These are phyloP conservation scores for Pisolithus marmoratus DNA, from an alignment of 768 basidiomycete genomes.

Conservation along the genomic window DNA sequence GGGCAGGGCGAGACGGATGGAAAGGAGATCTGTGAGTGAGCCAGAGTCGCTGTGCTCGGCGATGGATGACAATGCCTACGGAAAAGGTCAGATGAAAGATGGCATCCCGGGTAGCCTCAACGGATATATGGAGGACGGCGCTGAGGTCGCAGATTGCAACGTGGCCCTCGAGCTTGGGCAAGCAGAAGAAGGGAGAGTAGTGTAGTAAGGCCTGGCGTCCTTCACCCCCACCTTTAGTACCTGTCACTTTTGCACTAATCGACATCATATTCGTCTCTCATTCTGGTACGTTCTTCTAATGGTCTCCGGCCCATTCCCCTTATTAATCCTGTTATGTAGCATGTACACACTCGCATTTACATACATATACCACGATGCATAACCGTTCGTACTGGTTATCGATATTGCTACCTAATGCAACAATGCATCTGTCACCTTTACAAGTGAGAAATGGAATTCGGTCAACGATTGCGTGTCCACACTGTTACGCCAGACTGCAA, in stretches of 20 bases:
- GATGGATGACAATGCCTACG: background rate
- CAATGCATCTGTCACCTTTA: no score
- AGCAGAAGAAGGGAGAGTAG: slow-evolving; percentile 27
- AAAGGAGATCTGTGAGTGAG: slow-evolving; percentile 1
- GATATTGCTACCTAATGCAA: background rate
- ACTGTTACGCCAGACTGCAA: no score
- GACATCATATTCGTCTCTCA: background rate
- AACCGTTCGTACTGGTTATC: background rate
- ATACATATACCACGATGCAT: background rate
- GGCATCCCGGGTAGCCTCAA: slow-evolving; percentile 8
- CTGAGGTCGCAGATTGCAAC: slow-evolving; percentile 21
- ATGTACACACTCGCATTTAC: background rate
- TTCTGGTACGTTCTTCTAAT: background rate
- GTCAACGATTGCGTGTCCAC: no score
- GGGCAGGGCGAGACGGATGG: background rate
- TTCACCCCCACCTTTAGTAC: background rate
- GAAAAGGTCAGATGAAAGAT: slow-evolving; percentile 9
- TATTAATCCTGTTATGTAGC: background rate
- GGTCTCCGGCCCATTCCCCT: background rate
- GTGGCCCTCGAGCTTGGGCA: slow-evolving; percentile 22
- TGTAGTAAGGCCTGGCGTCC: slow-evolving; percentile 18
- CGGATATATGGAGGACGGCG: slow-evolving; percentile 21
- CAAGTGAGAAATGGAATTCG: no score
- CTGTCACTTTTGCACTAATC: background rate
- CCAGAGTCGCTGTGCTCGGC: background rate